Evolutionary conservation across 805 yeast species (phyloP).

Genomic region (Saccharomycopsis sp.): DNA sequence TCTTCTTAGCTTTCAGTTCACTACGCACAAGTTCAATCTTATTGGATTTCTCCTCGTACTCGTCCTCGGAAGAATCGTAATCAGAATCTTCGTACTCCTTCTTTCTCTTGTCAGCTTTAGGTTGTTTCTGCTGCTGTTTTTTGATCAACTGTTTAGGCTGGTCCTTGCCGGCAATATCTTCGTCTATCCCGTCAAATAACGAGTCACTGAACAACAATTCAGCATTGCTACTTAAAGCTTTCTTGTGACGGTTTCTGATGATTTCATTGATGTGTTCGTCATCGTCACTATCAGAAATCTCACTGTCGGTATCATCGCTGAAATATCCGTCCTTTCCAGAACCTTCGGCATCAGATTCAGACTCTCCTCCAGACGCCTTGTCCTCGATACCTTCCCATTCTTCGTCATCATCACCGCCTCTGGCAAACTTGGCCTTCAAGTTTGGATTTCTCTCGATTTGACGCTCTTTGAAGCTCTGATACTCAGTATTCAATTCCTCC

Average conservation of each 20-base stretch:
- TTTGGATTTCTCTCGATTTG: slow-evolving; percentile 65
- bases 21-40: slow-evolving; percentile 45
- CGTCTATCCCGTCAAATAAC: slow-evolving; percentile 34
- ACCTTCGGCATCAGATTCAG: slow-evolving; percentile 24
- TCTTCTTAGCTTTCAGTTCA: slow-evolving; percentile 28
- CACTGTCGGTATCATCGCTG: slow-evolving; percentile 33
- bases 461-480: slow-evolving; percentile 57
- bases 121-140: slow-evolving; percentile 2
- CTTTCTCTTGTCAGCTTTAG: slow-evolving; percentile 13
- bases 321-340: slow-evolving; percentile 39
- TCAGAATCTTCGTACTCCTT: slow-evolving; percentile 20
- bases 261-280: slow-evolving; percentile 63
- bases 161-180: slow-evolving; percentile 9
- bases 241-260: slow-evolving; percentile 42
- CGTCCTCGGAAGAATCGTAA: slow-evolving; percentile 23
- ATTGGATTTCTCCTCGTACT: slow-evolving; percentile 23
- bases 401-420: slow-evolving; percentile 72
- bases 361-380: slow-evolving; percentile 31
- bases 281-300: slow-evolving; percentile 51
- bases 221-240: slow-evolving; percentile 35
- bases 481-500: slow-evolving; percentile 77
- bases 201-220: slow-evolving; percentile 44
- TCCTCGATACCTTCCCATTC: slow-evolving; percentile 71
- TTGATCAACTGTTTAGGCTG: neutral
- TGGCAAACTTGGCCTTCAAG: slow-evolving; percentile 57